Base-by-base conservation (phyloP, 164 flowering plant species). In the Vitis riparia region DNA sequence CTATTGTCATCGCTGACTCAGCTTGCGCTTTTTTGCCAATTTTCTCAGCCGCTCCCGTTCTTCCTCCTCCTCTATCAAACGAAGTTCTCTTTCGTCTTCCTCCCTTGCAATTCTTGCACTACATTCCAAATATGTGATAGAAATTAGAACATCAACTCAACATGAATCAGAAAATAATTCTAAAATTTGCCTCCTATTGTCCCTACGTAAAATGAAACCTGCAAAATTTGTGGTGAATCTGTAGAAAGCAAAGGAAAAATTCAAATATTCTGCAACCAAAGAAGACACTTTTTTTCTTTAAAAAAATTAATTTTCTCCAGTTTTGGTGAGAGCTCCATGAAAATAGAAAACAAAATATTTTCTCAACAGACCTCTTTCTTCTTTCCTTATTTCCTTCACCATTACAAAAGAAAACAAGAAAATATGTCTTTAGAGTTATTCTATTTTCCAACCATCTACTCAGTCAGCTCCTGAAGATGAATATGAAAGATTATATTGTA, bases 61-160 rank as follows among this genome's bases (percentile, higher is more conserved):
- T 70, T 90, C 93, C 76, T 93, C 99, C 77, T 91, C 96, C 74
- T 90, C 92, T 48, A 90, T 90, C 75, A 75, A 63, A 1, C 79
- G 71, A 5, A 75, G 84, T 67, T 91, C 86, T 72, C 77, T 80
- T 66, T 89, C 99, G 73, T 95, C 99, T 72, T 95, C 98, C 69
- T 74, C 55, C 49, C 76, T 73, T 9, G 89, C 97, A 49, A 89
- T 87, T 76, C n/a, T 84, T 44, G 87, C 76, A 80, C 98, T 94
- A 88, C 44, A 76, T 14, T 59, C 69, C 52, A 68, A 23, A 69
- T 3, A 59, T 3, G 49, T 55, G 29, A 14, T 63, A 16, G 12
- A 15, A 27, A 37, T 0, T 37, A 47, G 19, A 5, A 53, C 11
- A 57, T 15, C n/a, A 32, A 62, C 17, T 56, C 52, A 1, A 14